Conservation (phyloP, 1,284 basidiomycete species). For the Fereydounia khargensis region DNA sequence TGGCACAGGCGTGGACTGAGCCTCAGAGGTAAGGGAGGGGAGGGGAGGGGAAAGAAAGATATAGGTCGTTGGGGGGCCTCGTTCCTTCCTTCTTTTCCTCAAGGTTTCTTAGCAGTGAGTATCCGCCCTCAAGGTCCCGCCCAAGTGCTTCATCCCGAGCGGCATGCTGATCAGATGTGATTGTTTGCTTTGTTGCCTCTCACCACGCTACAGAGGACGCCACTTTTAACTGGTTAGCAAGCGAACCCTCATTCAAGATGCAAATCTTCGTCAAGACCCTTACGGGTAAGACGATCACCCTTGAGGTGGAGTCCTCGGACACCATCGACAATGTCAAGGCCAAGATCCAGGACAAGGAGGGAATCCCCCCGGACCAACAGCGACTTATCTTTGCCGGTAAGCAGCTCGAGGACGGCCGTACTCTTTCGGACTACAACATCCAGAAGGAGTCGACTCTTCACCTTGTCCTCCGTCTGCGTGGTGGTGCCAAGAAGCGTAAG, state of each 20-base stretch:
- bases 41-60: neutral
- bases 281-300: constrained; percentile 58
- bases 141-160: too few relatives aligned
- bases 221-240: constrained; percentile 51
- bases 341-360: constrained; percentile 64
- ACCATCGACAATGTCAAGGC: constrained; percentile 58
- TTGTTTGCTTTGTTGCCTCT: too few relatives aligned
- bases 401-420: constrained; percentile 69
- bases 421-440: constrained; percentile 67
- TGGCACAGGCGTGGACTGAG: too few relatives aligned
- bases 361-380: constrained; percentile 93
- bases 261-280: constrained; percentile 57
- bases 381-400: constrained; percentile 97
- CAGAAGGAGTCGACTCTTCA: constrained; percentile 67
- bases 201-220: constrained; percentile 51
- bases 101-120: constrained; percentile 38
- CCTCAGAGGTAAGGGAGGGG: too few relatives aligned
- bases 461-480: constrained; percentile 67
- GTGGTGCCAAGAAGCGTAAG: constrained; percentile 99
- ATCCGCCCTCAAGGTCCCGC: constrained; percentile 6
- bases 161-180: too few relatives aligned
- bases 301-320: constrained; percentile 59
- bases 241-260: constrained; percentile 40
- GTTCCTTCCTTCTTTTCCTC: constrained; percentile 15
- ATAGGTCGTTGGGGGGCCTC: neutral